A percentile compares a stretch with the other conserved stretches of the same genome.
Conservation (phyloP, 352 stramenopile genomes). For the Phytophthora pluvialis region DNA sequence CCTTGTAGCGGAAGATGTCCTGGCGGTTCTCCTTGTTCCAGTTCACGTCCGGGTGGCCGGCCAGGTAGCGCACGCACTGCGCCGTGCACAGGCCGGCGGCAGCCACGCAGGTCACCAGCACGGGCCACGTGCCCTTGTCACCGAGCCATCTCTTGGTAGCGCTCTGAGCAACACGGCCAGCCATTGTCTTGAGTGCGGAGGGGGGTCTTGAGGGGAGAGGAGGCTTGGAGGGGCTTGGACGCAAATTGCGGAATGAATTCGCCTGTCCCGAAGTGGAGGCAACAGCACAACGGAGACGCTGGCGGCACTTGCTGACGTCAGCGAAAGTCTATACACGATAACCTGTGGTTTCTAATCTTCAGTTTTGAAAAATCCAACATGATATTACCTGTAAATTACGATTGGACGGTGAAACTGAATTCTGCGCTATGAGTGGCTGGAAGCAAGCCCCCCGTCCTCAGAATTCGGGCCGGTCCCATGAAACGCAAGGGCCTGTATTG, state of each 20-base stretch:
- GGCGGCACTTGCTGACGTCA: conserved; percentile 37
- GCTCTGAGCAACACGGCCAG: conserved; percentile 52
- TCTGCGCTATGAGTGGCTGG: conserved; percentile 28
- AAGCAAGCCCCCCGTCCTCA: conserved; percentile 29
- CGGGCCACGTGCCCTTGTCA: conserved; percentile 79
- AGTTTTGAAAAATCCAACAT: neutral
- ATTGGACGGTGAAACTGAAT: conserved; percentile 15
- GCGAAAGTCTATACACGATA: neutral
- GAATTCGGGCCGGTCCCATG: conserved; percentile 27
- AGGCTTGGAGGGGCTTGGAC: conserved; percentile 38
- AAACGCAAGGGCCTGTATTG: conserved; percentile 35
- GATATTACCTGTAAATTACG: neutral
- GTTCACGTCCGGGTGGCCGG: conserved; percentile 74
- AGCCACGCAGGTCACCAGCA: conserved; percentile 72
- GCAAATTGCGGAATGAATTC: conserved; percentile 75
- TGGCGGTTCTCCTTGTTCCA: conserved; percentile 83
- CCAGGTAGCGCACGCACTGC: conserved; percentile 76
- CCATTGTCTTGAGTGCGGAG: conserved; percentile 51
- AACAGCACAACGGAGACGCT: neutral
- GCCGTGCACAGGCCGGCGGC: conserved; percentile 71
- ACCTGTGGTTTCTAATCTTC: conserved; percentile 15
- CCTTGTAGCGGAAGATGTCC: conserved; percentile 79
- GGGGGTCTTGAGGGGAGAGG: conserved; percentile 15
- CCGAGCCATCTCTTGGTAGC: conserved; percentile 75
- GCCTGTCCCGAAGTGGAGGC: neutral